Evolutionary conservation across 768 basidiomycete species (phyloP).

Genomic region (Kondoa subrosea): DNA sequence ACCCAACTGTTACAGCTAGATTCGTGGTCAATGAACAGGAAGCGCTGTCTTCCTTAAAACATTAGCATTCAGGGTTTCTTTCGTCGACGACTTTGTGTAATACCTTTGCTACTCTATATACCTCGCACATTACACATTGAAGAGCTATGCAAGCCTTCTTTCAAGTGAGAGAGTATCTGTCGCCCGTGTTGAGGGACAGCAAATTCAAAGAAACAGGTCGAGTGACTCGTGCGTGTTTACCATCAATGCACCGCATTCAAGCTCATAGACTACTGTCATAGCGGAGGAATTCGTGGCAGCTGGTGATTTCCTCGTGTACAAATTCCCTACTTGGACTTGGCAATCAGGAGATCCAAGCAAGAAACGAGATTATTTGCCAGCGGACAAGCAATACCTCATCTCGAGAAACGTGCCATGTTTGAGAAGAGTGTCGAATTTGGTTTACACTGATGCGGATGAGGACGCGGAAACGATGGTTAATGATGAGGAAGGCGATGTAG

Average conservation of each 20-base stretch:
- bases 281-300: slow-evolving; percentile 95
- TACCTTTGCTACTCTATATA: too few species aligned
- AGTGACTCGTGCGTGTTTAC: slow-evolving; percentile 61
- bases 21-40: too few species aligned
- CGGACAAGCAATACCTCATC: slow-evolving; percentile 90
- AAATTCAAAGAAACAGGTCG: slow-evolving; percentile 98
- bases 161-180: slow-evolving; percentile 84
- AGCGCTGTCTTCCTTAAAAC: too few species aligned
- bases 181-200: slow-evolving; percentile 67
- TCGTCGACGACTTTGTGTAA: too few species aligned
- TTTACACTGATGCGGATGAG: slow-evolving; percentile 70
- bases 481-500: slow-evolving; percentile 48
- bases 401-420: slow-evolving; percentile 94
- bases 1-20: too few species aligned
- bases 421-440: slow-evolving; percentile 67
- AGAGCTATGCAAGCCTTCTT: slow-evolving; percentile 38
- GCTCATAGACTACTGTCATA: slow-evolving; percentile 9
- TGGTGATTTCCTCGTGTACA: slow-evolving; percentile 91
- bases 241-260: background rate
- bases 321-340: slow-evolving; percentile 98
- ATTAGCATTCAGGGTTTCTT: too few species aligned
- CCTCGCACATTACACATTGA: background rate
- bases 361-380: slow-evolving; percentile 77
- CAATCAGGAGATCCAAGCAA: slow-evolving; percentile 78
- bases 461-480: slow-evolving; percentile 82